Base-by-base conservation (phyloP, 2,329 filamentous ascomycete species). In the Fusarium protoensiforme region DNA sequence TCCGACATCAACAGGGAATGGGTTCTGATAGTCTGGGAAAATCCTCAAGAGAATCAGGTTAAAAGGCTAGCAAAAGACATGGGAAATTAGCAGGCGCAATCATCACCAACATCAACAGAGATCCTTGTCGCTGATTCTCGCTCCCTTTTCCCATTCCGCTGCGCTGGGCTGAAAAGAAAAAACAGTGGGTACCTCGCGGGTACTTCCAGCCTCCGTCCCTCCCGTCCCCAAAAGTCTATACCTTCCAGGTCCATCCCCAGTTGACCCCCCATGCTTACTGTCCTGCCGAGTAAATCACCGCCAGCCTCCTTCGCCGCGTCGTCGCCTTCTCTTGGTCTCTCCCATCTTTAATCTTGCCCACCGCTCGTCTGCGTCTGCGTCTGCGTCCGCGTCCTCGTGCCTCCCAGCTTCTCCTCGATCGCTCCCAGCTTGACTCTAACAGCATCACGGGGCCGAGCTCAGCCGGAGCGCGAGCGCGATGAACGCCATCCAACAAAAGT, bases 401-500 rank as follows among this genome's bases (percentile, higher is more conserved):
- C 27, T 38, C 27, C 46, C 31, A 56, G 60, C n/a, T 31, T 31
- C 35, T 41, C 35, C 27, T 22, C 35, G 39, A 24, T 53, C 8
- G 46, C n/a, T 27, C 27, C 46, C 46, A 31, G 27, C 27, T 53
- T 27, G 27, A 53, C 39, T 59, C 54, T 53, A 53, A 31, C 24
- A 20, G 36, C 41, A 62, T 41, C 63, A 62, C 73, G 64, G 59
- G 58, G 68, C 67, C 69, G 63, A 69, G 69, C 68, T 73, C 59
- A 69, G 46, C 65, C 62, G 33, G 67, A 72, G 63, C 61, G 62
- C 72, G 62, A 76, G 46, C 75, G 75, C 74, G 68, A 92, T 92
- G 91, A 87, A 92, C 80, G 87, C 90, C 80, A 86, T 92, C 72
- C 87, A 90, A 83, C 87, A 92, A 79, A 91, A 87, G 83, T 92